Evolutionary conservation across 805 yeast genomes (phyloP).

Genomic region (Cyberlindnera sargentensis): DNA sequence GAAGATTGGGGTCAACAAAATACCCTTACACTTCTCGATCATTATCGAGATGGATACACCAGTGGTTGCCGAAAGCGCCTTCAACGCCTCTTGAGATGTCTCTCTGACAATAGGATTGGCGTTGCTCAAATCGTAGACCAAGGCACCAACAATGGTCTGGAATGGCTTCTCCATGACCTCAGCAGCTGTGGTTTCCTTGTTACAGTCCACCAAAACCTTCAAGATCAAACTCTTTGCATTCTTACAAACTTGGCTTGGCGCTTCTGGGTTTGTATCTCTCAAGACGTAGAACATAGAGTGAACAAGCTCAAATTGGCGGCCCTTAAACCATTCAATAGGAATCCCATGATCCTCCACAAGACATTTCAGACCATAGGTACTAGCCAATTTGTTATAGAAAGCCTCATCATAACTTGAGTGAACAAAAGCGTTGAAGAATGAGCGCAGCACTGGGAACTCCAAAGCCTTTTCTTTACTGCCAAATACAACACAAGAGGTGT

Average conservation of each 20-base stretch:
- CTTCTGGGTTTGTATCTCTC: conserved; percentile 83
- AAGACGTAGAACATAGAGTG: conserved; percentile 84
- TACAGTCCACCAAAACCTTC: conserved; percentile 59
- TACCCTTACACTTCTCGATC: conserved; percentile 75
- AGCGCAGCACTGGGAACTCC: conserved; percentile 67
- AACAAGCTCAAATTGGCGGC: conserved; percentile 76
- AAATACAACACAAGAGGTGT: conserved; percentile 57
- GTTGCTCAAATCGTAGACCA: conserved; percentile 89
- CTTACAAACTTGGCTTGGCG: conserved; percentile 70
- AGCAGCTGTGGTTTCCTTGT: conserved; percentile 50
- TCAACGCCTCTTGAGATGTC: conserved; percentile 68
- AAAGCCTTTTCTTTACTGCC: conserved; percentile 61
- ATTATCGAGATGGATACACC: conserved; percentile 63
- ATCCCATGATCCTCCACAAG: conserved; percentile 61
- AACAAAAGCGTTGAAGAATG: conserved; percentile 72
- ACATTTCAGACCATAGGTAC: conserved; percentile 74
- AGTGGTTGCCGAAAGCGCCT: conserved; percentile 62
- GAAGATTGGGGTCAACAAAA: conserved; percentile 86
- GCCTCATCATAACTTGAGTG: conserved; percentile 90
- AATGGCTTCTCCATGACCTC: conserved; percentile 63
- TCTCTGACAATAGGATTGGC: conserved; percentile 77
- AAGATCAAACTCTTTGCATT: conserved; percentile 65
- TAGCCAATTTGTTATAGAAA: conserved; percentile 82
- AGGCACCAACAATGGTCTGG: conserved; percentile 76
- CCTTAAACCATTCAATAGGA: conserved; percentile 66